Evolutionary conservation across 768 basidiomycete genomes (phyloP).

Genomic region (Termitomyces sp.): DNA sequence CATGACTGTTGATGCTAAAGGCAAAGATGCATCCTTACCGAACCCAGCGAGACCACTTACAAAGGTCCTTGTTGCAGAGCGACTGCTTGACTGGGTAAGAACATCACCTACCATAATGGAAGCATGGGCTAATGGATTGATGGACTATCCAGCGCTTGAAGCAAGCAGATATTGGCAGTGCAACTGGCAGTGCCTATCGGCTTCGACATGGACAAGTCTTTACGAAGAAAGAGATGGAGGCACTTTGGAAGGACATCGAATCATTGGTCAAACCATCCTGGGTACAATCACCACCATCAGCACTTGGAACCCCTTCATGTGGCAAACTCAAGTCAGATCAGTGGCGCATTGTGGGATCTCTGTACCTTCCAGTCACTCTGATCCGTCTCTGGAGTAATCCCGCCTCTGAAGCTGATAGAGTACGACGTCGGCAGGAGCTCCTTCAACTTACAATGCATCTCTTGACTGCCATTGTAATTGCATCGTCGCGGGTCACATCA

Average conservation of each 20-base stretch:
- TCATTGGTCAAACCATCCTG: constrained; percentile 19
- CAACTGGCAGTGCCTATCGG: neutral
- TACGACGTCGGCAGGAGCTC: constrained; percentile 19
- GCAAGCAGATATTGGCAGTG: neutral
- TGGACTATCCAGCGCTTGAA: neutral
- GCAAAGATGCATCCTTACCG: neutral
- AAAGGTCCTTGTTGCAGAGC: neutral
- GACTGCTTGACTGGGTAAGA: neutral
- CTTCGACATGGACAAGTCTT: neutral
- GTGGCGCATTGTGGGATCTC: constrained; percentile 28
- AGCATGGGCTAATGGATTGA: neutral
- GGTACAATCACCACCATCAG: constrained; percentile 19
- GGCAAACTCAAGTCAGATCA: constrained; percentile 27
- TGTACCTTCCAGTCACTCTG: constrained; percentile 33
- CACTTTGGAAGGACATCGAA: constrained; percentile 1
- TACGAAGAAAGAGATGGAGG: constrained; percentile 2
- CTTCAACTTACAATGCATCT: constrained; percentile 25
- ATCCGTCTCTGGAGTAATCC: constrained; percentile 27
- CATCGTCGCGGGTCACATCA: neutral
- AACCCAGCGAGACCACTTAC: neutral
- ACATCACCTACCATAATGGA: neutral
- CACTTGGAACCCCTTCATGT: constrained; percentile 11
- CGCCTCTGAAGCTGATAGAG: neutral
- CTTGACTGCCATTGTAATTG: constrained; percentile 25
- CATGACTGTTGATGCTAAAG: neutral